Evolutionary conservation across 768 basidiomycete species (phyloP).

Genomic region (Suillus discolor): DNA sequence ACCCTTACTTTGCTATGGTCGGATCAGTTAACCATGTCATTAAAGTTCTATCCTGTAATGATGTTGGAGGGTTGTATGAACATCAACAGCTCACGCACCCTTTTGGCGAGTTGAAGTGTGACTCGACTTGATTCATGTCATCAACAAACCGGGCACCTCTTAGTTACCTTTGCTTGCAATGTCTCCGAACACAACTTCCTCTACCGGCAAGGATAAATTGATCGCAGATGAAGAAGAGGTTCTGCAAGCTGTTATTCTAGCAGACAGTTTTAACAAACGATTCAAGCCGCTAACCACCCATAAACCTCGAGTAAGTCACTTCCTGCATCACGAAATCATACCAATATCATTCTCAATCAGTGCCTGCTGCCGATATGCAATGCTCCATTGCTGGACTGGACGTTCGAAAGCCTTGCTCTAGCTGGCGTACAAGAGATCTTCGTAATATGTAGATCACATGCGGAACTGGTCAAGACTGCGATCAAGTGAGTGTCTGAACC

Average conservation of each 20-base stretch:
- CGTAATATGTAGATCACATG: conserved; percentile 90
- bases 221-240: conserved; percentile 79
- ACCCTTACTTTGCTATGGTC: conserved; percentile 42
- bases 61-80: conserved; percentile 18
- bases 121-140: conserved; percentile 24
- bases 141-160: conserved; percentile 10
- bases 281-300: conserved; percentile 88
- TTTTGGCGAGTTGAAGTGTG: conserved; percentile 14
- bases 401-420: conserved; percentile 91
- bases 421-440: conserved; percentile 97
- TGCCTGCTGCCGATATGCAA: conserved; percentile 95
- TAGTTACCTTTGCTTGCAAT: conserved; percentile 44
- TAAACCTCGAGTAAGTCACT: conserved; percentile 75
- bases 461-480: conserved; percentile 80
- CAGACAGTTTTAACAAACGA: conserved; percentile 94
- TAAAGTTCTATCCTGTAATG: conserved; percentile 36
- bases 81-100: background rate
- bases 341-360: conserved; percentile 41
- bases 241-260: conserved; percentile 92
- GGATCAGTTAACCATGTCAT: conserved; percentile 35
- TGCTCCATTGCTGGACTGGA: conserved; percentile 92
- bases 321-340: conserved; percentile 13
- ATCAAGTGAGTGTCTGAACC: conserved; percentile 59
- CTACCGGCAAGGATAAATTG: conserved; percentile 62
- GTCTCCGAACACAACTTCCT: conserved; percentile 56